A percentile compares a stretch with the other conserved stretches of the same genome.
phyloP scores from a whole-genome alignment of 83 land plant species.

The Picea engelmannii region DNA sequence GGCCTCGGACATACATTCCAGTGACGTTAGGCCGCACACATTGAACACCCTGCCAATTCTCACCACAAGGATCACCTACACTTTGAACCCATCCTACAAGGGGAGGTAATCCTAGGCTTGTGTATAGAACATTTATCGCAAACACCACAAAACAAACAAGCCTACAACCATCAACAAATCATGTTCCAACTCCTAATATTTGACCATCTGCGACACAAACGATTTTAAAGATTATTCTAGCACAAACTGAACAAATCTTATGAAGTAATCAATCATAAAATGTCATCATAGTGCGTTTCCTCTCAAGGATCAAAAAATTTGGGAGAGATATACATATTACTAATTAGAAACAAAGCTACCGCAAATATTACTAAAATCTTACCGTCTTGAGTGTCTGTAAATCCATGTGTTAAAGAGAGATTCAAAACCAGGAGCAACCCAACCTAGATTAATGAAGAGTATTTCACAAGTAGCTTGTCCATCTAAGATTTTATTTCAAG shows the following conservation, averaged over 20 bases:
- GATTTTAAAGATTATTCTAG: not conserved
- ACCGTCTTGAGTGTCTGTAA: slow-evolving; percentile 11
- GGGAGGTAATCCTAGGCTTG: slow-evolving; percentile 47
- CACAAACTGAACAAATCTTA: not conserved
- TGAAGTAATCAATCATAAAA: not conserved
- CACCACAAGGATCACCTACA: slow-evolving; percentile 70
- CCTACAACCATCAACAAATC: not conserved
- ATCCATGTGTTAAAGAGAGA: not conserved
- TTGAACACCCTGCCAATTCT: slow-evolving; percentile 61
- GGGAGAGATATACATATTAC: not conserved
- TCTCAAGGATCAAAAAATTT: not conserved
- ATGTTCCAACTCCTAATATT: not conserved
- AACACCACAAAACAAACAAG: slow-evolving; percentile 29
- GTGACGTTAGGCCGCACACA: slow-evolving; percentile 69
- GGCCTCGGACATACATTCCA: slow-evolving; percentile 36
- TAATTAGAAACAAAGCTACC: not conserved
- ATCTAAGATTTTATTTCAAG: not conserved
- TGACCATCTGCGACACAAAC: not conserved
- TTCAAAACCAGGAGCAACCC: not conserved
- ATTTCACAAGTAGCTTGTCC: not conserved
- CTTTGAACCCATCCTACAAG: slow-evolving; percentile 57
- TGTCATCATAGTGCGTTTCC: not conserved
- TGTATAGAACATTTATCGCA: slow-evolving; percentile 64
- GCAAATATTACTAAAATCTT: not conserved
- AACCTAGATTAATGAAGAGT: not conserved